Conservation (phyloP, 2,329 filamentous ascomycete genomes). For the Grosmannia clavigera region DNA sequence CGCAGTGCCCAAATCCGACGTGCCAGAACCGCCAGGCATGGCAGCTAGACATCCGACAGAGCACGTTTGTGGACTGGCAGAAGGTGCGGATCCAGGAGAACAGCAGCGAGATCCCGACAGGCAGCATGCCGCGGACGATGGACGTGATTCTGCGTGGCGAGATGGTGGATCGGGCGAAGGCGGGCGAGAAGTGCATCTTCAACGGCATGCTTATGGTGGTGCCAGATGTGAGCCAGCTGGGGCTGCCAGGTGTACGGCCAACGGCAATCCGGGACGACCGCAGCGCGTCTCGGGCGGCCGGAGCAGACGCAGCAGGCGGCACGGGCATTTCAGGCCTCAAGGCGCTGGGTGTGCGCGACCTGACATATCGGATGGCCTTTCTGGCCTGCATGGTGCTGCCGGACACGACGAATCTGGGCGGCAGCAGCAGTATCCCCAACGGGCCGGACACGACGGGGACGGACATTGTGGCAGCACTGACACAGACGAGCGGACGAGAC, state of each 20-base stretch:
- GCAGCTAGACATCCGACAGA: constrained; percentile 92
- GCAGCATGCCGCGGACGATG: constrained; percentile 97
- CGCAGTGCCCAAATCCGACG: constrained; percentile 78
- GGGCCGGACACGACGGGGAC: constrained; percentile 50
- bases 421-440: constrained; percentile 41
- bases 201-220: constrained; percentile 94
- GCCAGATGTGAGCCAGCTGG: constrained; percentile 89
- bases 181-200: constrained; percentile 96
- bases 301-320: constrained; percentile 72
- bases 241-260: constrained; percentile 72
- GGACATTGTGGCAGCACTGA: constrained; percentile 77
- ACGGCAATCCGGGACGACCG: constrained; percentile 76
- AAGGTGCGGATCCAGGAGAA: constrained; percentile 98
- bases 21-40: constrained; percentile 89
- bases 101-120: constrained; percentile 93
- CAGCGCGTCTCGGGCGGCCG: constrained; percentile 58
- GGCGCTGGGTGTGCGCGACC: constrained; percentile 81
- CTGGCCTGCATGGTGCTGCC: constrained; percentile 91
- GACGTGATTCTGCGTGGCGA: constrained; percentile 93
- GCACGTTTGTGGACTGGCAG: constrained; percentile 98
- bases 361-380: constrained; percentile 95
- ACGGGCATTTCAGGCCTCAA: constrained; percentile 81
- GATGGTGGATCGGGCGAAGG: constrained; percentile 94
- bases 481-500: constrained; percentile 57
- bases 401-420: constrained; percentile 70